Evolutionary conservation across 352 stramenopile genomes (phyloP).

Genomic region (Globisporangium irregulare): DNA sequence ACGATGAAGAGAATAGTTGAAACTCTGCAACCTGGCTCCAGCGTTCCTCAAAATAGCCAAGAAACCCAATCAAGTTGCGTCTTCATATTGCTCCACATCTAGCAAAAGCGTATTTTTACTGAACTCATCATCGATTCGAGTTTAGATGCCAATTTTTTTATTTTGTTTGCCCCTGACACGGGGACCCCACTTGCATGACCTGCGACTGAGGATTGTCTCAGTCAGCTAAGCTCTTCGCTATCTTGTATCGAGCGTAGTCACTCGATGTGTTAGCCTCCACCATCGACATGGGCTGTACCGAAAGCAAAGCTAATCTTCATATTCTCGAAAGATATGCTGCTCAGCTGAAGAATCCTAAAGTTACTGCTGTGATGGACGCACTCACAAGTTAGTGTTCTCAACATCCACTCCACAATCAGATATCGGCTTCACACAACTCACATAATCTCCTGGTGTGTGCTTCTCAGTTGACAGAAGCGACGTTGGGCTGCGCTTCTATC

Average conservation of each 20-base stretch:
- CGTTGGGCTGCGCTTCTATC: constrained; percentile 39
- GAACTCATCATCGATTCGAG: background rate
- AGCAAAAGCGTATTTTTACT: background rate
- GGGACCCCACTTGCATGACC: too few species aligned
- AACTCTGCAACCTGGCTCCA: background rate
- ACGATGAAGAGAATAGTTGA: background rate
- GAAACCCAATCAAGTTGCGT: background rate
- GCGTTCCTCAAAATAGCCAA: background rate
- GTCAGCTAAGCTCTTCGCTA: background rate
- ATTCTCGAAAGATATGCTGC: constrained; percentile 28
- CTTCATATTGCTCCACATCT: background rate
- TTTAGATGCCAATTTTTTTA: background rate
- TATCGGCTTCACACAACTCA: background rate
- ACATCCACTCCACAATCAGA: background rate
- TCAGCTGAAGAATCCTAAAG: constrained; percentile 38
- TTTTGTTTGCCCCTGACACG: background rate
- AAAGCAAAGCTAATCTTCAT: constrained; percentile 36
- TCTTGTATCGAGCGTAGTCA: background rate
- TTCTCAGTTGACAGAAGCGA: constrained; percentile 36
- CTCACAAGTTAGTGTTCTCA: constrained; percentile 26
- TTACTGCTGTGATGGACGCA: constrained; percentile 33
- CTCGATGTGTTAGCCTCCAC: background rate
- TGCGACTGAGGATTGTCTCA: too few species aligned
- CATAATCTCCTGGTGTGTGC: background rate
- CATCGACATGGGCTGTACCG: constrained; percentile 33